Base-by-base conservation (phyloP, 306 rosid genomes). In the Casuarina glauca region DNA sequence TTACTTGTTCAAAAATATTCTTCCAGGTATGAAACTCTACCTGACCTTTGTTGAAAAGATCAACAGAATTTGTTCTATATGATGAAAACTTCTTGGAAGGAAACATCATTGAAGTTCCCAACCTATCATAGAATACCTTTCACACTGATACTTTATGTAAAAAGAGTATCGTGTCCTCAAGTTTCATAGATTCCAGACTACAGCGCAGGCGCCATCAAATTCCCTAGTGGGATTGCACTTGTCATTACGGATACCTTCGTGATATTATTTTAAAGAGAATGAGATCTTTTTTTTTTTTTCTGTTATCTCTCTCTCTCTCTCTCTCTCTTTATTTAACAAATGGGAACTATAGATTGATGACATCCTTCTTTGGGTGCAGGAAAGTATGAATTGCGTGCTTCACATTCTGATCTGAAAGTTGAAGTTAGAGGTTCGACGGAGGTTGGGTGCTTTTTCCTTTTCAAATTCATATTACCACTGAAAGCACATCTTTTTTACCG, bases 341-440 rank as follows among this genome's bases (percentile, higher is more conserved):
- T 74, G 53, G 11, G 69, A 39, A 77, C 32, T 74, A 42, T 58
- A 64, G 64, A 20, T 68, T 48, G 63, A 66, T 4, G 10, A 52
- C 78, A 45, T 66, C 32, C 60, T 15, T 67, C 75, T 74, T 60
- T 72, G 53, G 81, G 82, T 84, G 87, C 92, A 96, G 99, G 98
- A 74, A 89, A 83, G 45, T 96, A 96, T 78, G 83, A 91, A 80
- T 75, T 96, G 13, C 91, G 74, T n/a, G 94, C 98, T 78, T 91
- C 88, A 16, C 93, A 91, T 76, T 90, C 96, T 58, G 89, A 86
- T 80, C 82, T 93, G 90, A 85, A 88, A 85, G 87, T 96, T 83
- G 96, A 86, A 84, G 84, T 82, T 66, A 88, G 86, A 86, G 96
- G 97, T 78, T 83, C 98, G 74, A 82, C 90, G 1, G 87, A 93